Conservation (phyloP, 306 rosid species). For the Malus fusca region DNA sequence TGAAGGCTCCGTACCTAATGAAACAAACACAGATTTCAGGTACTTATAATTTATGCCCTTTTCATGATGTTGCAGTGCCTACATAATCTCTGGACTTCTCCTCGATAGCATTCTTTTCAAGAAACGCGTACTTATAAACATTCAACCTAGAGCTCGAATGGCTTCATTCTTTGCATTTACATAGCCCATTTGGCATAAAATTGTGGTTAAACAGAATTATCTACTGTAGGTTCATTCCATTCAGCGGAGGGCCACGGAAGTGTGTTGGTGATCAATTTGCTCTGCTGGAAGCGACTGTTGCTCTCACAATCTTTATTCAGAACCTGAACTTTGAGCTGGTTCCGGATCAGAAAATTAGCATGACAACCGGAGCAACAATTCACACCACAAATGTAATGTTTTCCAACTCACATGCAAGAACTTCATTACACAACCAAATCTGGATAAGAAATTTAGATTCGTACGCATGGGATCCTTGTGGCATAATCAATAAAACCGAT, state of each 20-base stretch:
- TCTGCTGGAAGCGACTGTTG: slow-evolving; percentile 69
- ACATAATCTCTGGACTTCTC: not conserved
- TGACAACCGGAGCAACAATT: slow-evolving; percentile 98
- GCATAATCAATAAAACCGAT: not conserved
- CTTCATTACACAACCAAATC: not conserved
- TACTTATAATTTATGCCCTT: not conserved
- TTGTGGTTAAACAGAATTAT: slow-evolving; percentile 17
- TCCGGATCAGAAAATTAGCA: slow-evolving; percentile 75
- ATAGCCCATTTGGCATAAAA: not conserved
- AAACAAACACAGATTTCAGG: slow-evolving; percentile 91
- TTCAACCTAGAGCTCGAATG: not conserved
- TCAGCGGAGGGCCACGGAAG: slow-evolving; percentile 94
- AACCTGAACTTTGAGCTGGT: slow-evolving; percentile 70
- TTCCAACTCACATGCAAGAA: slow-evolving; percentile 1
- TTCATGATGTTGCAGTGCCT: not conserved
- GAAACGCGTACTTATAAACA: not conserved
- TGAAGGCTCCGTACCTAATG: slow-evolving; percentile 76
- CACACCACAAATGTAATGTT: slow-evolving; percentile 79
- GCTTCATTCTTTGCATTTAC: not conserved
- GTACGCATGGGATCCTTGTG: not conserved
- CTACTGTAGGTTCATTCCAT: slow-evolving; percentile 78
- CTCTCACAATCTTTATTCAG: slow-evolving; percentile 78
- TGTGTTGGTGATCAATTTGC: slow-evolving; percentile 98
- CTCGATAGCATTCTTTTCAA: not conserved
- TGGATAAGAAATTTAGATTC: not conserved